Evolutionary conservation across 306 rosid species (phyloP).

Genomic region (Sophora flavescens): DNA sequence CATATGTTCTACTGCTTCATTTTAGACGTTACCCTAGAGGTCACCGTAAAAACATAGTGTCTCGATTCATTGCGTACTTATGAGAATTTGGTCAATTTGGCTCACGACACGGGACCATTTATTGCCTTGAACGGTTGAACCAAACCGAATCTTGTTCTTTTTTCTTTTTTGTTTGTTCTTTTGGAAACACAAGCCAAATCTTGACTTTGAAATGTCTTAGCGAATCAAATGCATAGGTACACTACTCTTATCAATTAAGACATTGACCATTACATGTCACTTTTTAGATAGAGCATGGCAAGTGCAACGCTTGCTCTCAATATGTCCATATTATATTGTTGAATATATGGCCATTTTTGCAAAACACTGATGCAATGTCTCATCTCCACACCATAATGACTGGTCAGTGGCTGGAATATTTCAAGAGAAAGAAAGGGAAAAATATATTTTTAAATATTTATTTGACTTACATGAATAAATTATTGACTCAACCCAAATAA

Average conservation of each 20-base stretch:
- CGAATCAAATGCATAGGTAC: conserved; percentile 17
- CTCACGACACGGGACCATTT: conserved; percentile 17
- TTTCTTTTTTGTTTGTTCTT: background rate
- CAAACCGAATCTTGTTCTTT: conserved; percentile 31
- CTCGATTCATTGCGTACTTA: background rate
- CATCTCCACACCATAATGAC: conserved; percentile 22
- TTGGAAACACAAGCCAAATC: conserved; percentile 28
- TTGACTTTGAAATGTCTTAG: conserved; percentile 32
- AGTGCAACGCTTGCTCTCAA: background rate
- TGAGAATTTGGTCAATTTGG: conserved; percentile 37
- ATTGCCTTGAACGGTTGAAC: conserved; percentile 38
- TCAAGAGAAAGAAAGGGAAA: background rate
- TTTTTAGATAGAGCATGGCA: background rate
- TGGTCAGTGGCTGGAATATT: conserved; percentile 18
- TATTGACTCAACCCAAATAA: conserved; percentile 42
- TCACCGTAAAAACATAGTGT: no score
- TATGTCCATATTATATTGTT: conserved; percentile 41
- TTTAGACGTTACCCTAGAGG: no score
- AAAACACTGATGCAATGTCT: conserved; percentile 36
- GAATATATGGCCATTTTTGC: conserved; percentile 32
- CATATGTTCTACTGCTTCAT: no score
- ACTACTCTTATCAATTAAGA: conserved; percentile 29
- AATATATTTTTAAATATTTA: conserved; percentile 2
- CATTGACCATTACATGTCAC: conserved; percentile 4
- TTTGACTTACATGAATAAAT: conserved; percentile 43